Conservation (phyloP, 108 stramenopile genomes). For the Stephanodiscus triporus region DNA sequence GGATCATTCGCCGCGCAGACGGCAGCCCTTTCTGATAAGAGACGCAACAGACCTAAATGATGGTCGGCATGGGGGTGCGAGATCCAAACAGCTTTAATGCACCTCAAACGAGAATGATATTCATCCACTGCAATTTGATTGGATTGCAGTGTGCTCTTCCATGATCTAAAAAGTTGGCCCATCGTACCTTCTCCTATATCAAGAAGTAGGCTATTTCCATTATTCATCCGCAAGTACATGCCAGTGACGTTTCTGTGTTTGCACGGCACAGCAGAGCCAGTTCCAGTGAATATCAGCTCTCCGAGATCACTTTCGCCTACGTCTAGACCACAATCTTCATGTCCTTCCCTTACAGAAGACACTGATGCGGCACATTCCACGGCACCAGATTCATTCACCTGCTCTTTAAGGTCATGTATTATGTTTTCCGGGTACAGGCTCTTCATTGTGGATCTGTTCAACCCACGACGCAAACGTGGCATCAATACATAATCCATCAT, state of each 20-base stretch:
- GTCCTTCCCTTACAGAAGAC: background rate
- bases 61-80: constrained; percentile 99
- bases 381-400: constrained; percentile 38
- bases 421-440: constrained; percentile 31
- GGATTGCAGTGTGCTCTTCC: constrained; percentile 31
- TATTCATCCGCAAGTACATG: constrained; percentile 70
- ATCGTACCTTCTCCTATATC: constrained; percentile 96
- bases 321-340: background rate
- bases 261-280: constrained; percentile 96
- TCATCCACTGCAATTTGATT: constrained; percentile 28
- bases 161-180: constrained; percentile 88
- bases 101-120: constrained; percentile 40
- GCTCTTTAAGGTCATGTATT: constrained; percentile 10
- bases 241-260: constrained; percentile 98
- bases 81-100: constrained; percentile 92
- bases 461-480: constrained; percentile 56
- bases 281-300: constrained; percentile 93
- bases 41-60: constrained; percentile 89
- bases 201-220: constrained; percentile 75
- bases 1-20: constrained; percentile 53
- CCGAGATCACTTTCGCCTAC: constrained; percentile 20
- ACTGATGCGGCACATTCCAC: constrained; percentile 20
- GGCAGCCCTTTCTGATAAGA: constrained; percentile 71
- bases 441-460: constrained; percentile 31
- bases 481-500: constrained; percentile 71